Percentiles rank a stretch among this genome's conserved stretches.
phyloP scores from a whole-genome alignment of 2,329 filamentous ascomycete genomes.

The Annulohypoxylon truncatum region DNA sequence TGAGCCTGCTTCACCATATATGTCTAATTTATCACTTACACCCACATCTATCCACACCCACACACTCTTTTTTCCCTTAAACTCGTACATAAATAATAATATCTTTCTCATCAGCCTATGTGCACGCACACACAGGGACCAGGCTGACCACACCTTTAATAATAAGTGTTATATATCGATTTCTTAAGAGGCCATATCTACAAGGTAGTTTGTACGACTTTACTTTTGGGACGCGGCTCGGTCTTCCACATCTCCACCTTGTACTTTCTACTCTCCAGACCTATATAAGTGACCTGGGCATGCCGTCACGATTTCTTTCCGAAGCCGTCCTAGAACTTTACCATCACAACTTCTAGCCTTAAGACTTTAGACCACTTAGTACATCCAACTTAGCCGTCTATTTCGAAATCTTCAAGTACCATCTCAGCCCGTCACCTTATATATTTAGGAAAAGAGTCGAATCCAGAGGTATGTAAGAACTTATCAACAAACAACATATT shows the following conservation, averaged over 20 bases:
- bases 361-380: constrained; percentile 7
- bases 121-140: constrained; percentile 36
- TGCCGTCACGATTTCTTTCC: constrained; percentile 40
- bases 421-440: constrained; percentile 1
- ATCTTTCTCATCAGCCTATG: constrained; percentile 19
- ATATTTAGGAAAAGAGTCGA: background rate
- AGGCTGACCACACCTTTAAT: constrained; percentile 44
- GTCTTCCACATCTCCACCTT: constrained; percentile 33
- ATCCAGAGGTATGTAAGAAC: constrained; percentile 23
- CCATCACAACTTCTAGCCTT: constrained; percentile 7
- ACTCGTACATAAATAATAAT: constrained; percentile 23
- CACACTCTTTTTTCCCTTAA: constrained; percentile 24
- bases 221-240: constrained; percentile 38
- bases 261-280: constrained; percentile 4
- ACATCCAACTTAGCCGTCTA: constrained; percentile 6
- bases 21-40: constrained; percentile 46
- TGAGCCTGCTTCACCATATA: constrained; percentile 38
- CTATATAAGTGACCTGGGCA: constrained; percentile 45
- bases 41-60: constrained; percentile 35
- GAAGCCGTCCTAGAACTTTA: constrained; percentile 28
- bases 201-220: constrained; percentile 45
- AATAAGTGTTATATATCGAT: constrained; percentile 36
- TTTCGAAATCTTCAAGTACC: constrained; percentile 6
- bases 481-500: background rate
- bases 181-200: constrained; percentile 26